Percentiles rank a stretch among this genome's conserved stretches.
These are phyloP conservation scores for Heritiera fomes DNA, from an alignment of 345 rosid genomes.

Conservation along the genomic window DNA sequence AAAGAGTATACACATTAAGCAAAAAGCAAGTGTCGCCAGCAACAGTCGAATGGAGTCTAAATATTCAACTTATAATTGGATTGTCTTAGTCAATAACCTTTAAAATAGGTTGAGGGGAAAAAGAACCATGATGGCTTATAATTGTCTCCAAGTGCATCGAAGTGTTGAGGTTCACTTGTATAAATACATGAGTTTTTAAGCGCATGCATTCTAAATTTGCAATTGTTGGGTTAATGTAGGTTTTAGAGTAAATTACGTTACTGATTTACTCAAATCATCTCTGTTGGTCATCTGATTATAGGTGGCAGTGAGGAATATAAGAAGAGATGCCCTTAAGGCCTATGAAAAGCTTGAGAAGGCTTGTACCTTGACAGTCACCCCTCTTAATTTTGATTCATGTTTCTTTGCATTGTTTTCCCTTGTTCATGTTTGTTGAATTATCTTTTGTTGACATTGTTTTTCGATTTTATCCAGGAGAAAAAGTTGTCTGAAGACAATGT, in stretches of 20 bases:
- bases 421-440: not conserved
- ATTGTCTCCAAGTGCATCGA: not conserved
- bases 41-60: not conserved
- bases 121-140: slow-evolving; percentile 2
- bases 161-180: not conserved
- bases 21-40: not conserved
- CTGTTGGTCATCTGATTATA: slow-evolving; percentile 28
- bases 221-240: slow-evolving; percentile 1
- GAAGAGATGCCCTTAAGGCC: slow-evolving; percentile 90
- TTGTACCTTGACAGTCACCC: slow-evolving; percentile 1
- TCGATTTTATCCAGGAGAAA: slow-evolving; percentile 58
- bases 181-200: not conserved
- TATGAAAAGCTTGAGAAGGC: slow-evolving; percentile 97
- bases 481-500: slow-evolving; percentile 97
- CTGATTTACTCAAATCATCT: slow-evolving; percentile 4
- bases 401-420: slow-evolving; percentile 2
- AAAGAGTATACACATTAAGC: not conserved
- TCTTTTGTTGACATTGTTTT: not conserved
- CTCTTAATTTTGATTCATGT: not conserved
- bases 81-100: slow-evolving; percentile 3
- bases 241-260: not conserved
- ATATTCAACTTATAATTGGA: not conserved
- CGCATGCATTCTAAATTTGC: not conserved
- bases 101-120: slow-evolving; percentile 4
- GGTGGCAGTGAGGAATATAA: slow-evolving; percentile 91